Base-by-base conservation (phyloP, 2,329 filamentous ascomycete species). In the Rhexocercosporidium sp. region DNA sequence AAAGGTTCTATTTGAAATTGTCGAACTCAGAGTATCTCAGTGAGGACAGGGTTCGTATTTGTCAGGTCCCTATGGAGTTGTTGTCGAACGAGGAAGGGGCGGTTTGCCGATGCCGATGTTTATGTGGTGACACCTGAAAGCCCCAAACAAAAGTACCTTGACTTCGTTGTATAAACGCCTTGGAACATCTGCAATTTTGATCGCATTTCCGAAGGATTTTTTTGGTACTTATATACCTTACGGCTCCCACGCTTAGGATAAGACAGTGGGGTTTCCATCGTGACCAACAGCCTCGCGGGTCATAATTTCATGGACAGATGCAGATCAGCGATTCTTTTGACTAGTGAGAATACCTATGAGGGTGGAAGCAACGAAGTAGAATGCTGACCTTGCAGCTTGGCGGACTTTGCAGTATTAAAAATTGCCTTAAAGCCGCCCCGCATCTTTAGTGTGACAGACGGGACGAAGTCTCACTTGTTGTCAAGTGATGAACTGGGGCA, bases 291-390 rank as follows among this genome's bases (percentile, higher is more conserved):
- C 34, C 27, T 31, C 16, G 6, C 27, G 31, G 27, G 20, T 9
- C 49, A 53, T 31, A 14, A n/a, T 53, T 7, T 37, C 34, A 37
- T 37, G 12, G 34, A 37, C 34, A 37, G 25, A 53, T 53, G 25
- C 49, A 53, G 49, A 31, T 7, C 14, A 16, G 20, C 3, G 3
- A 51, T 9, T 51, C 47, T 29, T 31, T n/a, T 53, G 25, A n/a
- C 16, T 31, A 53, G 25, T 27, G 49, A 27, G n/a, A 8, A 1
- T 3, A 16, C 8, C 14, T n/a, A 53, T 6, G 5, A n/a, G 14
- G 49, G n/a, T 53, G 49, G 25, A 53, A 53, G n/a, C n/a, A n/a
- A n/a, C n/a, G n/a, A n/a, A n/a, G n/a, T 53, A 53, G 31, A 5
- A 1, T 31, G 49, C 25, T 53, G 25, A 31, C 27, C 8, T n/a